Base-by-base conservation (phyloP, 2,329 filamentous ascomycete genomes). In the Fusarium zealandicum region DNA sequence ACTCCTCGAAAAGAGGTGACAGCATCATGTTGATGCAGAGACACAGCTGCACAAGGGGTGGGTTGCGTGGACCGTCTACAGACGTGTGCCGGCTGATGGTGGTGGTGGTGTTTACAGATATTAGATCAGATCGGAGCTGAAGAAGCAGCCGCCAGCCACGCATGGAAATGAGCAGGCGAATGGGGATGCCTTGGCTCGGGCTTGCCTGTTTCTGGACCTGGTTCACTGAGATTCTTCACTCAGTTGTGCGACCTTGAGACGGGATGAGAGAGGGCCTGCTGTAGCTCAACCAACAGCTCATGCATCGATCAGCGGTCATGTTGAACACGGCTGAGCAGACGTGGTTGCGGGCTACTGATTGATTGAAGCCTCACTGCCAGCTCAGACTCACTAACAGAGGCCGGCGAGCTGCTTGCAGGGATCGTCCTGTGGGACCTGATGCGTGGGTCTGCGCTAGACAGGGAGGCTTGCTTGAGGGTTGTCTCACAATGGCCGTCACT, bases 361-460 rank as follows among this genome's bases (percentile, higher is more conserved):
- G 22, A 41, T 42, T 46, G 39, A 39, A 62, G 63, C 54, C 41
- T 50, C 45, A 17, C 40, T 56, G 48, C 63, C 63, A 58, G 41
- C 57, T 63, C 58, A 58, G 39, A 62, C 31, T 46, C 25, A 18
- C 16, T 37, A 45, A 41, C 48, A 36, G 40, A 48, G 53, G 53
- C 51, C 55, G 48, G 52, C 40, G 61, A 47, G 38, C 49, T 48
- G 50, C 48, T 38, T 55, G 55, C 61, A 68, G 65, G 65, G 65
- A 52, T 64, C 43, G 41, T 39, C 52, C 46, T 43, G 44, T 51
- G 39, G 40, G 22, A 59, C 53, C 43, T 27, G 39, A 35, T 31
- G 51, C 44, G 50, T 55, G 54, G 54, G 42, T 40, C 55, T n/a
- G 43, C 59, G 65, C 65, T 63, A 68, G 7, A 61, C 39, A 47